Conservation (phyloP, 176 grass and related monocot genomes). For the Puya raimondii region DNA sequence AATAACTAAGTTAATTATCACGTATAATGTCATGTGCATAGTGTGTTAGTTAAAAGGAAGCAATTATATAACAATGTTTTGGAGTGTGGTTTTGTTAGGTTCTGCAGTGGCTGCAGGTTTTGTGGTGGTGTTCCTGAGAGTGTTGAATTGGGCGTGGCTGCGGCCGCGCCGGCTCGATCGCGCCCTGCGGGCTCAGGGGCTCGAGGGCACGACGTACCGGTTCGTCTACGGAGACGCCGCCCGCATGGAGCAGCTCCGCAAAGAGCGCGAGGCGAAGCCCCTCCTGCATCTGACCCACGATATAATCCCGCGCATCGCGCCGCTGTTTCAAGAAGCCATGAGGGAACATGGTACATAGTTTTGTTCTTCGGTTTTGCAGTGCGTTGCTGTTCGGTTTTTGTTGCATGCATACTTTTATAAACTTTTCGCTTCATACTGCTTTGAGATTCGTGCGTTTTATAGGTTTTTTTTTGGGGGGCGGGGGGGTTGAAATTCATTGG, state of each 20-base stretch:
- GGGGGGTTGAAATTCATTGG: too few species aligned
- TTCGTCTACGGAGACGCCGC: constrained; percentile 39
- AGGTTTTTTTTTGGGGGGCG: too few species aligned
- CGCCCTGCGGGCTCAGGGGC: constrained; percentile 31
- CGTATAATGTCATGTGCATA: too few species aligned
- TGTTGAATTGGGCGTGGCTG: constrained; percentile 37
- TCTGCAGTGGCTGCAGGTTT: too few species aligned
- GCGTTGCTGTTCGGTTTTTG: too few species aligned
- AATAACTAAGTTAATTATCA: too few species aligned
- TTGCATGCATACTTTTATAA: too few species aligned
- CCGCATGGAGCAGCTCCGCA: constrained; percentile 23
- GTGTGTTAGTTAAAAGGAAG: too few species aligned
- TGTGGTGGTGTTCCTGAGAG: not conserved
- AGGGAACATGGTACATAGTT: constrained; percentile 15
- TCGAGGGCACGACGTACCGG: constrained; percentile 36
- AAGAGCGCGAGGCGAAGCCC: constrained; percentile 28
- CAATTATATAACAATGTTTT: too few species aligned
- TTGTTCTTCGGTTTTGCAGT: not conserved
- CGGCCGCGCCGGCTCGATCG: constrained; percentile 35
- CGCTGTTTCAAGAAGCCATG: constrained; percentile 30
- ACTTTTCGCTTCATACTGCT: too few species aligned
- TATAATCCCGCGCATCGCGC: constrained; percentile 28
- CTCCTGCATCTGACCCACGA: constrained; percentile 34
- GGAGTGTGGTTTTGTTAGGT: too few species aligned
- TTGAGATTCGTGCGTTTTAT: too few species aligned